Base-by-base conservation (phyloP, 1,284 basidiomycete species). In the Heterobasidion irregulare region DNA sequence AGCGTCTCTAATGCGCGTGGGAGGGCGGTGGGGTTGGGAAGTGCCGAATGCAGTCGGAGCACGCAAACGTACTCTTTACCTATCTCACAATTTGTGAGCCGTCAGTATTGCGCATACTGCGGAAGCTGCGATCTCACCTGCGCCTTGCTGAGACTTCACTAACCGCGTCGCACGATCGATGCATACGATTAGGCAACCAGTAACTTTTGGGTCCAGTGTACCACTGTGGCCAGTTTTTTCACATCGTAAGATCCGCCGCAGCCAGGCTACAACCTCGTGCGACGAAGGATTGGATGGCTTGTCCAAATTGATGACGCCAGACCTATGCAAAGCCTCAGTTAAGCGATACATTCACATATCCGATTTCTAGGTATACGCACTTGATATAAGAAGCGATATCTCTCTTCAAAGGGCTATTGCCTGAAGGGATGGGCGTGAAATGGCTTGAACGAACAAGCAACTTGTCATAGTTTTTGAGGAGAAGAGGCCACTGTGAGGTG, bases 221-320 rank as follows among this genome's bases (percentile, higher is more conserved):
- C 95, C 94, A 61, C 93, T 95, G 75, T 98, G 95, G 53, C 96
- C 97, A 0, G 97, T 99, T 77, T 99, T 99, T 73, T 99, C 96
- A 38, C 92, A 92, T 33, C 96, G 86, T 53, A 99, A 74, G 63
- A 99, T 99, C 33, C 97, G 84, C 64, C 96, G 83, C 61, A 99
- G 76, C 97, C 97, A 99, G 15, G 97, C 97, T 61, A 99, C 97
- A 56, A 99, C 97, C 79, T 99, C 97, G 75, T 99, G 97, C n/a
- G 96, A 98, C 5, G 97, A 99, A 8, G 97, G 97, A 75, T 99
- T 99, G 50, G 96, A 98, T 32, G 97, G 97, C 72, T 99, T 99
- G 82, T 99, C 97, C 63, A 99, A 80, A 77, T 99, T 98, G 72
- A 99, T 99, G 57, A 98, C 93, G 64, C 97, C 97, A 59, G 94